Evolutionary conservation across 2,329 filamentous ascomycete species (phyloP).

Genomic region (Fusarium setosum): DNA sequence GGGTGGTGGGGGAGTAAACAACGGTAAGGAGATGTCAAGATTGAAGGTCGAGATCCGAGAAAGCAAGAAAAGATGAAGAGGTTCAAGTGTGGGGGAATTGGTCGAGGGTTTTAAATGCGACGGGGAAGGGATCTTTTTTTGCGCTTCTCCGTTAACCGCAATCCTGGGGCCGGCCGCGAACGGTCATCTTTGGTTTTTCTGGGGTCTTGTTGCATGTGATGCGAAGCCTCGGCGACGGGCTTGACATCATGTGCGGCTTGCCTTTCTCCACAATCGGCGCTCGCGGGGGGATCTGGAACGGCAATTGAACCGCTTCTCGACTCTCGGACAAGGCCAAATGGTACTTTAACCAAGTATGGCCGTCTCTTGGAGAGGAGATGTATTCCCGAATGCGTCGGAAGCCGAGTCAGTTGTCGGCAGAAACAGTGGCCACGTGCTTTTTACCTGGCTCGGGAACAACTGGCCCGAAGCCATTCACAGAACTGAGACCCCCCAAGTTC

Average conservation of each 20-base stretch:
- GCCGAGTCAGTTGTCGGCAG: constrained; percentile 23
- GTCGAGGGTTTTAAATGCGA: constrained; percentile 37
- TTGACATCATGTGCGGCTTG: constrained; percentile 32
- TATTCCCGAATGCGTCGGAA: constrained; percentile 4
- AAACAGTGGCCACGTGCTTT: constrained; percentile 34
- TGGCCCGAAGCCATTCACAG: constrained; percentile 4
- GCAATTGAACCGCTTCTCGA: too few species aligned
- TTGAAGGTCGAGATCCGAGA: constrained; percentile 1
- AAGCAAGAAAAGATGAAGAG: constrained; percentile 3
- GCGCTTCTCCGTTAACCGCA: not conserved
- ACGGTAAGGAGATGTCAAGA: not conserved
- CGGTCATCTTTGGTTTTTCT: too few species aligned
- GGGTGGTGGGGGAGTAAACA: too few species aligned
- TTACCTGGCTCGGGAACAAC: not conserved
- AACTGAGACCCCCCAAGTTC: too few species aligned
- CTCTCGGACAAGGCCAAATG: not conserved
- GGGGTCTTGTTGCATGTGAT: constrained; percentile 28
- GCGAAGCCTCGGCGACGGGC: constrained; percentile 26
- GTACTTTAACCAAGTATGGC: not conserved
- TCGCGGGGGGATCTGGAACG: too few species aligned
- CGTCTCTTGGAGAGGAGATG: not conserved
- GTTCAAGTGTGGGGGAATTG: constrained; percentile 31
- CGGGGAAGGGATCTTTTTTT: constrained; percentile 5
- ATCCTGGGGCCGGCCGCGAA: constrained; percentile 17
- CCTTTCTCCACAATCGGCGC: constrained; percentile 24